Conservation (phyloP, 805 yeast species). For the Millerago galiae region DNA sequence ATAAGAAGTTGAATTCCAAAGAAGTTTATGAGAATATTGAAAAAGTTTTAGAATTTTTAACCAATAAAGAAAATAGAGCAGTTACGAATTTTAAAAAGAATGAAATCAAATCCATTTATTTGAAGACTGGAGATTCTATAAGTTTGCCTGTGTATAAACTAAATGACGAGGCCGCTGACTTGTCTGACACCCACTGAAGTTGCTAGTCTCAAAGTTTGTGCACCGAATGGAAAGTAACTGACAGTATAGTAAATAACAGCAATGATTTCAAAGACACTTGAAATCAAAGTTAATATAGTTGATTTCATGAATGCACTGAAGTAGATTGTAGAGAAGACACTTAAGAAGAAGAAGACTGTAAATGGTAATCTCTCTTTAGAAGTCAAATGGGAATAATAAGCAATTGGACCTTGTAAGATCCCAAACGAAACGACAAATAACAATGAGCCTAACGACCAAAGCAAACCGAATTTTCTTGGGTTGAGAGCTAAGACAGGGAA, state of each 20-base stretch:
- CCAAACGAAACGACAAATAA: conserved; percentile 87
- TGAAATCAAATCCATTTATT: conserved; percentile 44
- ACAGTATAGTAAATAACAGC: conserved; percentile 88
- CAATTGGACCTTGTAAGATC: conserved; percentile 85
- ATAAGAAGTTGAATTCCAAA: conserved; percentile 15
- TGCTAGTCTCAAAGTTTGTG: conserved; percentile 59
- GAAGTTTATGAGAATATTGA: conserved; percentile 47
- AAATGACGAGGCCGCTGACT: conserved; percentile 17
- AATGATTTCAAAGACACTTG: conserved; percentile 70
- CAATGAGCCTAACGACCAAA: conserved; percentile 90
- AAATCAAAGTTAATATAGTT: conserved; percentile 68
- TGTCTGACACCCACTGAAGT: conserved; percentile 51
- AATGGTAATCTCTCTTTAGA: conserved; percentile 76
- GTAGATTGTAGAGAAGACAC: conserved; percentile 72
- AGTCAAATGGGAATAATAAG: conserved; percentile 65
- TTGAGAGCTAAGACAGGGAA: conserved; percentile 85
- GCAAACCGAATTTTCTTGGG: conserved; percentile 84
- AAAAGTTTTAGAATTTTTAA: conserved; percentile 43
- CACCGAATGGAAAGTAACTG: conserved; percentile 95
- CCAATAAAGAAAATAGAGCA: conserved; percentile 38
- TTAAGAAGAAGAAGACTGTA: conserved; percentile 71
- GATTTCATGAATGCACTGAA: conserved; percentile 63
- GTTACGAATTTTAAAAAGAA: conserved; percentile 48
- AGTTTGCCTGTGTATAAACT: conserved; percentile 50
- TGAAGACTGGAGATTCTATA: conserved; percentile 62